Evolutionary conservation across 345 rosid species (phyloP).

Genomic region (Microthlaspi erraticum): DNA sequence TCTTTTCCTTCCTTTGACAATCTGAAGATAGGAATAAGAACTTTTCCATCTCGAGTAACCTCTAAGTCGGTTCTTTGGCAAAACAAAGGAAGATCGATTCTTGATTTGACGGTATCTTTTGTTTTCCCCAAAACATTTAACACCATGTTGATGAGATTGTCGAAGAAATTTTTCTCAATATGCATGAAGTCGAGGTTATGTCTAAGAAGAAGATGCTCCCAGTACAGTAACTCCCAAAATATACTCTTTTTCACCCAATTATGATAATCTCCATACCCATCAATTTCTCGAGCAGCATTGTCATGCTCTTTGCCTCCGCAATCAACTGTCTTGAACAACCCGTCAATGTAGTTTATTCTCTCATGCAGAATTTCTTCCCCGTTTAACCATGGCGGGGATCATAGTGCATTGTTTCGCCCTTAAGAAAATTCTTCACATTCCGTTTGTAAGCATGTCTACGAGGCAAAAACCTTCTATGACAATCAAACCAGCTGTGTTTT

Average conservation of each 20-base stretch:
- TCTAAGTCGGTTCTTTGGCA: not conserved
- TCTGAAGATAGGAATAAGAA: not conserved
- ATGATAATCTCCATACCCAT: not conserved
- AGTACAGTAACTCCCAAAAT: not conserved
- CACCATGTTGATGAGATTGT: not conserved
- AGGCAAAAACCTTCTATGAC: not conserved
- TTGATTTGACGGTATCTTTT: not conserved
- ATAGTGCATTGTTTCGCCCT: not conserved
- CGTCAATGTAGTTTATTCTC: not conserved
- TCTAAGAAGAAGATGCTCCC: not conserved
- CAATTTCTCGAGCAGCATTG: not conserved
- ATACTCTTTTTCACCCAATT: not conserved
- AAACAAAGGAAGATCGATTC: not conserved
- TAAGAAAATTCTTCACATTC: not conserved
- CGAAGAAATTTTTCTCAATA: not conserved
- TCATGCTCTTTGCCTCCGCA: conserved; percentile 10
- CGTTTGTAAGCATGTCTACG: not conserved
- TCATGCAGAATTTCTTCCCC: not conserved
- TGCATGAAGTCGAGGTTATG: not conserved
- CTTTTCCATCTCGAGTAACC: not conserved
- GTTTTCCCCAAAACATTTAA: not conserved
- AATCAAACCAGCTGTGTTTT: conserved; percentile 13
- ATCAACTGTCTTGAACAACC: not conserved
- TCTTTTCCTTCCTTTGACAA: not conserved
- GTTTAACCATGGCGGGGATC: not conserved